Conservation (phyloP, 495 filamentous ascomycete genomes). For the Chaetomidium leptoderma region DNA sequence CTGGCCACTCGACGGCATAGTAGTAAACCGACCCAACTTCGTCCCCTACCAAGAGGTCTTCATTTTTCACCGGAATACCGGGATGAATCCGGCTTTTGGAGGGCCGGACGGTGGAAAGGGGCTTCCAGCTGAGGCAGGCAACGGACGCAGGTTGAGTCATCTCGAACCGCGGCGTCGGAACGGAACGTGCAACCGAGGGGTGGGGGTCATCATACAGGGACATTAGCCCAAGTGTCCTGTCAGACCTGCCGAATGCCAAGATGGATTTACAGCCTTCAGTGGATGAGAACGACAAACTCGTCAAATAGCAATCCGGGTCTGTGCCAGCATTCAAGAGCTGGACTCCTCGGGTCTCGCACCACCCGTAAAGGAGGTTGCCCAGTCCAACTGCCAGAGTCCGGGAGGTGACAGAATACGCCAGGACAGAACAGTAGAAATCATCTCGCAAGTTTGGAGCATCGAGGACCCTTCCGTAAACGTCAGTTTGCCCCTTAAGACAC, state of each 20-base stretch:
- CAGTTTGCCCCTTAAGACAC: slow-evolving; percentile 12
- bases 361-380: slow-evolving; percentile 73
- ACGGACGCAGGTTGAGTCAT: slow-evolving; percentile 63
- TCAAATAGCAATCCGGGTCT: slow-evolving; percentile 52
- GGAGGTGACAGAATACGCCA: slow-evolving; percentile 73
- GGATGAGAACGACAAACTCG: slow-evolving; percentile 85
- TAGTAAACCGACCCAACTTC: slow-evolving; percentile 82
- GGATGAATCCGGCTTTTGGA: slow-evolving; percentile 35
- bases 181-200: background rate
- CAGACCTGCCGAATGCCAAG: slow-evolving; percentile 76
- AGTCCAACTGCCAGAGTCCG: slow-evolving; percentile 82
- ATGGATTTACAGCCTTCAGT: slow-evolving; percentile 70
- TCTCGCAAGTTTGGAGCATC: slow-evolving; percentile 85
- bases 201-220: slow-evolving; percentile 44
- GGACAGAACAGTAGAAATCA: slow-evolving; percentile 90
- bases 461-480: slow-evolving; percentile 54
- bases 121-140: slow-evolving; percentile 71
- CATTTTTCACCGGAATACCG: slow-evolving; percentile 49
- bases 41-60: slow-evolving; percentile 86
- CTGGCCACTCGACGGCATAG: slow-evolving; percentile 86
- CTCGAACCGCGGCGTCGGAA: slow-evolving; percentile 60
- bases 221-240: slow-evolving; percentile 54
- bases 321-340: slow-evolving; percentile 42
- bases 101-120: slow-evolving; percentile 41
- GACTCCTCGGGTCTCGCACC: slow-evolving; percentile 67